These are phyloP conservation scores for Phaeoacremonium minimum DNA, from an alignment of 2,329 filamentous ascomycete genomes.

Conservation along the genomic window DNA sequence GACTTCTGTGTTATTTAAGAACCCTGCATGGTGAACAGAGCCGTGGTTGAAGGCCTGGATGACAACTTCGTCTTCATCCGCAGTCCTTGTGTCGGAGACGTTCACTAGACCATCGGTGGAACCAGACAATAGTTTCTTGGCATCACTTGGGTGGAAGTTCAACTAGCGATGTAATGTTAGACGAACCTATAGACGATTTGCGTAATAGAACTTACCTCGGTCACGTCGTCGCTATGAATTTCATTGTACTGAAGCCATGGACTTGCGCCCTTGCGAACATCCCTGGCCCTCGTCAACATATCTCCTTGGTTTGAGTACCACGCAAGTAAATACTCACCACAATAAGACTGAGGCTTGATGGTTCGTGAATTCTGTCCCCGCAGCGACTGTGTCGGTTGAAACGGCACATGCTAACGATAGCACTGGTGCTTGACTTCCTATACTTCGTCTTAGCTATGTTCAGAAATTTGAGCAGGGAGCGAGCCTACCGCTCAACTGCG, in stretches of 20 bases:
- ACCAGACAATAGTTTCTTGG: constrained; percentile 65
- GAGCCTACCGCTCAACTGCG: constrained; percentile 36
- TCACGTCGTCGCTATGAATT: constrained; percentile 65
- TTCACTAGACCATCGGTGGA: constrained; percentile 79
- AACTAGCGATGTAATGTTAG: constrained; percentile 30
- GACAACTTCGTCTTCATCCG: constrained; percentile 73
- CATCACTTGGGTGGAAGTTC: constrained; percentile 56
- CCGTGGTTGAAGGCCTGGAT: constrained; percentile 76
- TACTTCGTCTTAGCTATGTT: constrained; percentile 12
- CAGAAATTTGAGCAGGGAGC: not conserved
- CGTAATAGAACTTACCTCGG: constrained; percentile 40
- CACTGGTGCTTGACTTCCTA: constrained; percentile 47
- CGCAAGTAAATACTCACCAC: constrained; percentile 41
- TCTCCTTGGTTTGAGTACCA: not conserved
- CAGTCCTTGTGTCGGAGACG: constrained; percentile 66
- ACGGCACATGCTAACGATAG: constrained; percentile 61
- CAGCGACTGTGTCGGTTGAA: constrained; percentile 56
- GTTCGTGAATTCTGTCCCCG: constrained; percentile 68
- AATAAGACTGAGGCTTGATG: constrained; percentile 57
- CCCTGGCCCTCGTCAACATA: constrained; percentile 39
- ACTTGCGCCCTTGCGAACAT: constrained; percentile 44
- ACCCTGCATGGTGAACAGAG: constrained; percentile 71
- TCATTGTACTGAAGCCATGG: constrained; percentile 55
- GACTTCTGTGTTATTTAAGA: constrained; percentile 60
- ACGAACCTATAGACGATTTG: too few relatives aligned